Evolutionary conservation across 495 filamentous ascomycete genomes (phyloP).

Genomic region (Clavariopsis aquatica): DNA sequence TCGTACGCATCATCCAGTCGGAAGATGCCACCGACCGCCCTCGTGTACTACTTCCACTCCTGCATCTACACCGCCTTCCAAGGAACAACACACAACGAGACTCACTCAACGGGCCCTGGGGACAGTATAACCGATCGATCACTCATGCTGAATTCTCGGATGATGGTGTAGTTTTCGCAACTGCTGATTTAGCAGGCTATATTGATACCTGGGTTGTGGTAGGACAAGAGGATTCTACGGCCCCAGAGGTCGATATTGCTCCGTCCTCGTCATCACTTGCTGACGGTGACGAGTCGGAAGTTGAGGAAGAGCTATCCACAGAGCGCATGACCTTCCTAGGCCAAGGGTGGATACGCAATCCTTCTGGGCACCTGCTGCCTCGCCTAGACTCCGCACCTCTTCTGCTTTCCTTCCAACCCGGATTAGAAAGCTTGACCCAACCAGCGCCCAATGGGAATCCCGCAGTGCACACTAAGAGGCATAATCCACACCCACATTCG

Average conservation of each 20-base stretch:
- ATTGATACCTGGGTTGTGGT: constrained; percentile 82
- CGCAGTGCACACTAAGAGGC: constrained; percentile 48
- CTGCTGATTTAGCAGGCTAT: constrained; percentile 78
- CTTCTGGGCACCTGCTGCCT: constrained; percentile 69
- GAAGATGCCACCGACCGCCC: constrained; percentile 45
- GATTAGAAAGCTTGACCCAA: constrained; percentile 38
- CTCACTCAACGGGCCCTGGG: constrained; percentile 63
- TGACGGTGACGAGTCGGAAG: constrained; percentile 52
- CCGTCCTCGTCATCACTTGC: constrained; percentile 39
- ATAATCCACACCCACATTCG: constrained; percentile 52
- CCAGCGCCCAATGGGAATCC: constrained; percentile 50
- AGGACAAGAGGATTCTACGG: constrained; percentile 52
- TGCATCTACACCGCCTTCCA: constrained; percentile 59
- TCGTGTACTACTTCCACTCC: constrained; percentile 50
- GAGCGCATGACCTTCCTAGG: constrained; percentile 40
- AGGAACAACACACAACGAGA: constrained; percentile 24
- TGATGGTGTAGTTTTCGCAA: constrained; percentile 74
- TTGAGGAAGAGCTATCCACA: constrained; percentile 38
- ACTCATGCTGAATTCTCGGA: constrained; percentile 75
- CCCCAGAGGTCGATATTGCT: constrained; percentile 34
- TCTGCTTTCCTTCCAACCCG: constrained; percentile 74
- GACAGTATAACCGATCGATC: constrained; percentile 76
- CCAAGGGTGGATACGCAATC: constrained; percentile 67
- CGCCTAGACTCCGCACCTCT: constrained; percentile 69
- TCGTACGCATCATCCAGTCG: constrained; percentile 50